Conservation (phyloP, 345 rosid genomes). For the Excoecaria agallocha region DNA sequence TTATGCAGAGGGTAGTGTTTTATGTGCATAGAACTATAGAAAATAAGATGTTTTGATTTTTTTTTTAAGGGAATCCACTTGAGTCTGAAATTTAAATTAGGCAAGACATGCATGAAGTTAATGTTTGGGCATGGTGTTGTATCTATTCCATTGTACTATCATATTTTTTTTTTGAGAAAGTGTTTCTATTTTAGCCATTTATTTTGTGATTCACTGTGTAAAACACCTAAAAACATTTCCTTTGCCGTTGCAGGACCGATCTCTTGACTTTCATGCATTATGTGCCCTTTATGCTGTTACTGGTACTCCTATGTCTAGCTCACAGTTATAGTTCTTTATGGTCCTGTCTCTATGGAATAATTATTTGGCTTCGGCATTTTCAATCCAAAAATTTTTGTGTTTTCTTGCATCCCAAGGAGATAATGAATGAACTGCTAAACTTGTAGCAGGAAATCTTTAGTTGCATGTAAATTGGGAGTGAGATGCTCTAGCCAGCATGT, state of each 20-base stretch:
- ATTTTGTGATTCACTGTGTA: conserved; percentile 5
- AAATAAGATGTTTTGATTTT: background rate
- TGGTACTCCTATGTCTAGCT: conserved; percentile 30
- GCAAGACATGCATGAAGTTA: background rate
- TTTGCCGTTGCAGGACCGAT: conserved; percentile 46
- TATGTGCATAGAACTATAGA: background rate
- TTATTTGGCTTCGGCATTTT: conserved; percentile 6
- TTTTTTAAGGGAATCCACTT: background rate
- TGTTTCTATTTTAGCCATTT: background rate
- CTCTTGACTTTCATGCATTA: conserved; percentile 54
- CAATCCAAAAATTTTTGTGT: conserved; percentile 5
- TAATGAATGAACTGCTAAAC: background rate
- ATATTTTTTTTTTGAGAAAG: background rate
- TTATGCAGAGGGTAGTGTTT: background rate
- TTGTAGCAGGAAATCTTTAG: background rate
- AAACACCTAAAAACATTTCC: conserved; percentile 22
- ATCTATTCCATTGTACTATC: background rate
- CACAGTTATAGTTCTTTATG: background rate
- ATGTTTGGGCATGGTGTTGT: background rate
- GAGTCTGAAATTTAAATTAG: background rate
- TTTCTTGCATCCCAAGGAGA: background rate
- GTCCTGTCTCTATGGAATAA: background rate
- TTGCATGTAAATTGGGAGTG: conserved; percentile 1
- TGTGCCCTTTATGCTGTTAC: conserved; percentile 62
- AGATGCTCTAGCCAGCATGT: conserved; percentile 1